A percentile compares a stretch with the other conserved stretches of the same genome.
phyloP scores from a whole-genome alignment of 2,329 filamentous ascomycete genomes.

The Arthrobotrys pseudoclavata region DNA sequence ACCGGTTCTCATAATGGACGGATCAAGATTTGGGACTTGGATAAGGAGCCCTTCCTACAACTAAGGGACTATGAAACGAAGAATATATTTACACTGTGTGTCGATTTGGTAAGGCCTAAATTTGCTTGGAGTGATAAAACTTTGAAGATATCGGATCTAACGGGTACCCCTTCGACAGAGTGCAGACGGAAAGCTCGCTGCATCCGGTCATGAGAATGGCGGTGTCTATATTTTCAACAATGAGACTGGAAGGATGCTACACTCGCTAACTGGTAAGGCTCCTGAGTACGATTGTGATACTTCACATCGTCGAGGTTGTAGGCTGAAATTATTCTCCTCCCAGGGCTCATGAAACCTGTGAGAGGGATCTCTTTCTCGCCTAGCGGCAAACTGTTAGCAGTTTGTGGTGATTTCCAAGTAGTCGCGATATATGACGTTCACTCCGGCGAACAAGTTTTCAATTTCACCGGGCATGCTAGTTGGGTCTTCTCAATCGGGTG shows the following conservation, averaged over 20 bases:
- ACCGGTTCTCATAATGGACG: conserved; percentile 88
- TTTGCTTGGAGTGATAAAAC: not conserved
- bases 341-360: conserved; percentile 87
- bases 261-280: conserved; percentile 82
- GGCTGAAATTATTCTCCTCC: not conserved
- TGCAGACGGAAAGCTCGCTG: conserved; percentile 84
- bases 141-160: conserved; percentile 11
- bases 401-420: conserved; percentile 87
- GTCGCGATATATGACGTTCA: conserved; percentile 93
- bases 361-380: conserved; percentile 90
- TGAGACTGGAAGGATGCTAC: conserved; percentile 83
- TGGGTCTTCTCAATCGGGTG: conserved; percentile 95
- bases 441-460: conserved; percentile 92
- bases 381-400: conserved; percentile 84
- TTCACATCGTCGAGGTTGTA: not conserved
- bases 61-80: conserved; percentile 90
- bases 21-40: conserved; percentile 86
- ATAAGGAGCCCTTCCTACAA: conserved; percentile 72
- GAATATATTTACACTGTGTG: conserved; percentile 88
- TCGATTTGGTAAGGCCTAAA: conserved; percentile 75
- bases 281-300: not conserved
- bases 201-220: conserved; percentile 92
- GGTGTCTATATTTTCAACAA: conserved; percentile 96
- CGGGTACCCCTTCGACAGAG: conserved; percentile 67
- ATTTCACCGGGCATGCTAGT: conserved; percentile 80